These are phyloP conservation scores for Cladophialophora chaetospira DNA, from an alignment of 2,329 filamentous ascomycete genomes.

Conservation along the genomic window DNA sequence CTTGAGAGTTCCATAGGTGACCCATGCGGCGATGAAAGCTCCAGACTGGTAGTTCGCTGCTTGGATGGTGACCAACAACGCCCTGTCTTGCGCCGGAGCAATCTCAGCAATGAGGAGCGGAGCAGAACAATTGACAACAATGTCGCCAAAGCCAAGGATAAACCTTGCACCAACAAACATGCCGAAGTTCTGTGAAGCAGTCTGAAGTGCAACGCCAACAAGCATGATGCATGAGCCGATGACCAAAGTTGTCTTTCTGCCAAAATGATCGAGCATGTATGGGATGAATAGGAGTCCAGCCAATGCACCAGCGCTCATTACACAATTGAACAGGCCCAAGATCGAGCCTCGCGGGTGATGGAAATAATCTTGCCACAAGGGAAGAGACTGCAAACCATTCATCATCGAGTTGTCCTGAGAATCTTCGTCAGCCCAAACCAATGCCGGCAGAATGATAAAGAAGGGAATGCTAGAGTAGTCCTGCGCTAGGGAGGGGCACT, in stretches of 20 bases:
- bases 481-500: too few species aligned
- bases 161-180: conserved; percentile 38
- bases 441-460: too few species aligned
- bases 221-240: conserved; percentile 30
- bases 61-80: conserved; percentile 18
- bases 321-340: conserved; percentile 33
- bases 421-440: too few species aligned
- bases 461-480: too few species aligned
- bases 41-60: conserved; percentile 38
- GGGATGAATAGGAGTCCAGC: conserved; percentile 28
- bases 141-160: conserved; percentile 36
- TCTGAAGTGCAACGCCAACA: conserved; percentile 35
- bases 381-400: conserved; percentile 51
- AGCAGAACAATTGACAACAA: conserved; percentile 34
- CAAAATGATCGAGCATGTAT: conserved; percentile 31
- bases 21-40: conserved; percentile 52
- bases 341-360: conserved; percentile 35
- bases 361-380: conserved; percentile 46
- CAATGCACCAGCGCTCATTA: conserved; percentile 31
- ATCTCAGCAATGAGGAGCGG: conserved; percentile 37
- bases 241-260: conserved; percentile 28
- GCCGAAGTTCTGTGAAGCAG: conserved; percentile 33
- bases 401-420: conserved; percentile 55
- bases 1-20: conserved; percentile 50
- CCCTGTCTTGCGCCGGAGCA: conserved; percentile 37